Conservation (phyloP, 139 green algal genomes). For the Chlorella vulgaris region DNA sequence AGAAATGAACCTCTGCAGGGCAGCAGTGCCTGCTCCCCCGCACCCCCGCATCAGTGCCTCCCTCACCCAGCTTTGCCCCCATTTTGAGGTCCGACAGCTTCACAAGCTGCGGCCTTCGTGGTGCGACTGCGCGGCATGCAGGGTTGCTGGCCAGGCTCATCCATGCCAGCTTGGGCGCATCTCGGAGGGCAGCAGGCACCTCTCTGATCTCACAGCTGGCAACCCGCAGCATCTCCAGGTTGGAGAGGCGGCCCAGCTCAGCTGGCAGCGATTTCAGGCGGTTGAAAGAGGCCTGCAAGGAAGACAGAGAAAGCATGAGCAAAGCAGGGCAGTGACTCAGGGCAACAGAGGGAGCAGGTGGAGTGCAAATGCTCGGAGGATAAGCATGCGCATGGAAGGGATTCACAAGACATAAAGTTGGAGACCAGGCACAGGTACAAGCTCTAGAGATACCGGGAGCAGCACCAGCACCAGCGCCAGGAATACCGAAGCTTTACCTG, state of each 20-base stretch:
- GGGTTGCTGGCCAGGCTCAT: constrained; percentile 79
- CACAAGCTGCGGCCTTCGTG: constrained; percentile 34
- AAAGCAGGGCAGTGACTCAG: no score
- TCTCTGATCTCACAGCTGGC: constrained; percentile 57
- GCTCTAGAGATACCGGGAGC: neutral
- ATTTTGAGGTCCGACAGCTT: constrained; percentile 51
- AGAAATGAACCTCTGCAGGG: no score
- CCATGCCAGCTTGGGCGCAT: constrained; percentile 69
- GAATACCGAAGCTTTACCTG: constrained; percentile 24
- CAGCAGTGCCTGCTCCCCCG: no score
- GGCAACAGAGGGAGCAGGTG: no score
- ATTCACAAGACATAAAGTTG: no score
- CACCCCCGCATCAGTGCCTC: no score
- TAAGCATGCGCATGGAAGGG: no score
- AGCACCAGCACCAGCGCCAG: neutral
- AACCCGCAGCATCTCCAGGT: constrained; percentile 79
- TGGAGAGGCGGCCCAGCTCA: constrained; percentile 58
- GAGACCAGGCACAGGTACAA: neutral
- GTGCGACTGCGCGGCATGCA: neutral
- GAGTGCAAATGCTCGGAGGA: no score
- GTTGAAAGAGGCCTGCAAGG: constrained; percentile 83
- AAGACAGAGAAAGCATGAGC: no score
- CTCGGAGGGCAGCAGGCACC: constrained; percentile 53
- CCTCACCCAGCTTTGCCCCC: constrained; percentile 63
- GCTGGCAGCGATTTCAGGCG: constrained; percentile 60